These are phyloP conservation scores for Rubroboletus satanas DNA, from an alignment of 768 basidiomycete genomes.

Conservation along the genomic window DNA sequence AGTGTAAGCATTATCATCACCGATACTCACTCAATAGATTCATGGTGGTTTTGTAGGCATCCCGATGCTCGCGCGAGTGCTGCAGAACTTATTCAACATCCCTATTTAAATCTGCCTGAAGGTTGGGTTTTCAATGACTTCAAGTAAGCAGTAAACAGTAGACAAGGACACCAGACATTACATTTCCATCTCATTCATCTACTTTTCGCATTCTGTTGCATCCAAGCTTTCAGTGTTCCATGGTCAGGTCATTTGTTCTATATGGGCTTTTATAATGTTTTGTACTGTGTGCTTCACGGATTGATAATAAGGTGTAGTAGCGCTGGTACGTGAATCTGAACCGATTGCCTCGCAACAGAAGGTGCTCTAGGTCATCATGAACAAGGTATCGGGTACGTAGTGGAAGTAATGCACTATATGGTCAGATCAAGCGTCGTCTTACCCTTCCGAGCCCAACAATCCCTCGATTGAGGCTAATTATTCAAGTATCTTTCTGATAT, in stretches of 20 bases:
- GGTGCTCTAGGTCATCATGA: background rate
- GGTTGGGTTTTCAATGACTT: constrained; percentile 72
- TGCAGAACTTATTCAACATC: constrained; percentile 72
- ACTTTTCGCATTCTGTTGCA: constrained; percentile 20
- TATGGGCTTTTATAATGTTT: constrained; percentile 34
- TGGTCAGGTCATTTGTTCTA: constrained; percentile 24
- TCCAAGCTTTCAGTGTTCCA: constrained; percentile 15
- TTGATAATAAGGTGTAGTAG: constrained; percentile 28
- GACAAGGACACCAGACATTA: constrained; percentile 15
- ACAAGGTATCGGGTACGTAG: background rate
- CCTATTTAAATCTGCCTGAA: constrained; percentile 67
- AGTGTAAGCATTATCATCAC: constrained; percentile 50
- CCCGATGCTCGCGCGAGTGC: constrained; percentile 82
- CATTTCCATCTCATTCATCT: constrained; percentile 28
- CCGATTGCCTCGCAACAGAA: background rate
- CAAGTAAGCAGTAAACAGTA: constrained; percentile 21
- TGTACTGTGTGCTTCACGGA: constrained; percentile 24
- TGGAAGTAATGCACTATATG: background rate
- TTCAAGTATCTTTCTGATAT: background rate
- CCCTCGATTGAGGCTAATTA: background rate
- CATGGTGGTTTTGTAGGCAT: constrained; percentile 44
- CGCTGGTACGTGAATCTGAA: constrained; percentile 32
- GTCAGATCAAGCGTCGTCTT: background rate
- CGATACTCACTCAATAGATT: background rate
- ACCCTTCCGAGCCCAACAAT: too few relatives aligned